These are phyloP conservation scores for Trichoderma arundinaceum DNA, from an alignment of 2,329 filamentous ascomycete species.

Conservation along the genomic window DNA sequence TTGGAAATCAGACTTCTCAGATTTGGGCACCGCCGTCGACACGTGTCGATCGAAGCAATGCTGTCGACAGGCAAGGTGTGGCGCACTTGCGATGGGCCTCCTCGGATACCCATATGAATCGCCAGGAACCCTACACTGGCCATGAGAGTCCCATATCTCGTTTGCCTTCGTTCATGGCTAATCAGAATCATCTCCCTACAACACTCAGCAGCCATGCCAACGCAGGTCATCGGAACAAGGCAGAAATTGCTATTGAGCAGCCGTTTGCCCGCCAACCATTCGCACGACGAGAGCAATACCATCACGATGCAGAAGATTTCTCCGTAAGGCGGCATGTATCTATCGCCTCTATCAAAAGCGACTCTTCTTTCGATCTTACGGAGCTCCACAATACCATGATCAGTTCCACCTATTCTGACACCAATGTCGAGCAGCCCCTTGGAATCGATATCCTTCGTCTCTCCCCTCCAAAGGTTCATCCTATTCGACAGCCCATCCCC, in stretches of 20 bases:
- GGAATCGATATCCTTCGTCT: conserved; percentile 26
- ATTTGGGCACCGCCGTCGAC: conserved; percentile 9
- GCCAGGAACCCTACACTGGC: background rate
- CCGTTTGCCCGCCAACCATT: background rate
- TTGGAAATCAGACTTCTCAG: background rate
- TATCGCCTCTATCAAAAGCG: background rate
- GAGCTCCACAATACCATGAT: background rate
- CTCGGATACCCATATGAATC: background rate
- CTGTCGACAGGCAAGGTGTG: background rate
- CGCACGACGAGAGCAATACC: background rate
- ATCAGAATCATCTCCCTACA: background rate
- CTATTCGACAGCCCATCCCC: conserved; percentile 10
- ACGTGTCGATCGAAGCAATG: background rate
- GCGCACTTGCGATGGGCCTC: conserved; percentile 19
- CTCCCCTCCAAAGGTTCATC: background rate
- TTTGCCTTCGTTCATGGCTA: background rate
- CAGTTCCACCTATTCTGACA: background rate
- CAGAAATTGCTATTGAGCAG: background rate
- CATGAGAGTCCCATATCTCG: background rate
- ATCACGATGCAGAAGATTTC: background rate
- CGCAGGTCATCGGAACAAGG: background rate
- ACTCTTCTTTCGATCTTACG: background rate
- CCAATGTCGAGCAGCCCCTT: conserved; percentile 1
- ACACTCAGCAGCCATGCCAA: background rate
- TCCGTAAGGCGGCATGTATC: background rate